Evolutionary conservation across 768 basidiomycete genomes (phyloP), one percentile per base, ranked within the genome.

Genomic region (Suillus clintonianus): DNA sequence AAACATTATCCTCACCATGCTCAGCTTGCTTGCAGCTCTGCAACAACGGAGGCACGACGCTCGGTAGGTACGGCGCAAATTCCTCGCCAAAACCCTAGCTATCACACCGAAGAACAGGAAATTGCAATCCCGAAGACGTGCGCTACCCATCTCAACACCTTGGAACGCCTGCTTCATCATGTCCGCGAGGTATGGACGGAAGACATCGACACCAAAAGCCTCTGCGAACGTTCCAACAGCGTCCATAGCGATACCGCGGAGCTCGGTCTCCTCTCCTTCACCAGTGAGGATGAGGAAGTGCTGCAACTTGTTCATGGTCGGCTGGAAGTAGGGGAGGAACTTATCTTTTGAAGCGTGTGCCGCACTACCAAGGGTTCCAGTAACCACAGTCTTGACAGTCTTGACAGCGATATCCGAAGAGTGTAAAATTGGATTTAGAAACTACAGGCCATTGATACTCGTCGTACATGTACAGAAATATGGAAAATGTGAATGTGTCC

Each of bases 81-180:
- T 99, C 95, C 62, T 94, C 94, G 56, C 88, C 92, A 71, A 97
- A 99, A 99, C 95, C 55, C 91, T 86, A n/a, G 95, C 92, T 91
- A 99, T 96, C 66, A 97, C 95, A 62, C 95, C 94, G 71, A 99
- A 99, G 87, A 98, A 98, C 68, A 99, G 81, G 88, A 97, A 99
- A 71, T 90, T 92, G 78, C 95, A 97, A 76, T 99, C 97, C 70
- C 92, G 85, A 65, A 99, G 82, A 64, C 95, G 85, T 3, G 94
- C 88, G 67, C 90, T 92, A 62, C 92, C 92, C 78, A 94, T 86
- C 65, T 90, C 87, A 62, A 95, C 86, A 53, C 93, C 95, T 67
- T 91, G 85, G 83, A 98, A 95, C 3, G 96, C 95, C 68, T 92
- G 90, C 74, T 88, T 87, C 97, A 99, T 99, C 85, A 97, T 87